Evolutionary conservation across 139 green algal species (phyloP).

Genomic region (Coelastrella sp.): DNA sequence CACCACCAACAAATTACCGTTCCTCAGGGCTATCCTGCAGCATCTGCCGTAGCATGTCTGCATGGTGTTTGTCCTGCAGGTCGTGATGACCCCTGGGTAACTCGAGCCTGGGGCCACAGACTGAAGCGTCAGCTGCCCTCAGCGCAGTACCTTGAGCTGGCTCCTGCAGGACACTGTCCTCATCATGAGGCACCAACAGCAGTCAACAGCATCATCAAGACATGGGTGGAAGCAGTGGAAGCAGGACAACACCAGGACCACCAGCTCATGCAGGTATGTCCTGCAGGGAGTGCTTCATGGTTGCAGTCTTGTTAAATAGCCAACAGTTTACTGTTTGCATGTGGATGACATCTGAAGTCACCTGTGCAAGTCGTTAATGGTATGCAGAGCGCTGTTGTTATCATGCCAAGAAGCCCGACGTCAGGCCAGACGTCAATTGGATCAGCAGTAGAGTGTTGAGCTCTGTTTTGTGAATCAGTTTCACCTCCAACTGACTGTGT

Average conservation of each 20-base stretch:
- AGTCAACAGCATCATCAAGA: slow-evolving; percentile 35
- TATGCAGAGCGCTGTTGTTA: too few species aligned
- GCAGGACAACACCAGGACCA: not conserved
- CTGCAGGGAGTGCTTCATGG: not conserved
- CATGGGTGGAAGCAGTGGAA: slow-evolving; percentile 27
- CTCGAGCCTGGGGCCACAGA: slow-evolving; percentile 72
- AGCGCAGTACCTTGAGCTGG: slow-evolving; percentile 69
- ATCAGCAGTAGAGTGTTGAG: too few species aligned
- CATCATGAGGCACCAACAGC: slow-evolving; percentile 70
- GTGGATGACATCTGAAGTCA: too few species aligned
- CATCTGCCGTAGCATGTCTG: not conserved
- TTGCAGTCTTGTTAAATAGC: not conserved
- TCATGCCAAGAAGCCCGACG: too few species aligned
- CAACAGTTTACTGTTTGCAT: too few species aligned
- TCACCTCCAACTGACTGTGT: too few species aligned
- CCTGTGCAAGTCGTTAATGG: too few species aligned
- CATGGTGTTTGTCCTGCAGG: slow-evolving; percentile 3
- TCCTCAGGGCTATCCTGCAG: too few species aligned
- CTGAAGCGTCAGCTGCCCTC: slow-evolving; percentile 46
- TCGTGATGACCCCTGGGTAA: slow-evolving; percentile 78
- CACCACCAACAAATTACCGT: too few species aligned
- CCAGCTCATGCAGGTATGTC: slow-evolving; percentile 1
- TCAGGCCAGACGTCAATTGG: too few species aligned
- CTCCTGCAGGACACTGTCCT: slow-evolving; percentile 68
- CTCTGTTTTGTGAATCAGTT: too few species aligned